Evolutionary conservation across 768 basidiomycete genomes (phyloP), one percentile per base, ranked within the genome.

Genomic region (Pleurotus eryngii): DNA sequence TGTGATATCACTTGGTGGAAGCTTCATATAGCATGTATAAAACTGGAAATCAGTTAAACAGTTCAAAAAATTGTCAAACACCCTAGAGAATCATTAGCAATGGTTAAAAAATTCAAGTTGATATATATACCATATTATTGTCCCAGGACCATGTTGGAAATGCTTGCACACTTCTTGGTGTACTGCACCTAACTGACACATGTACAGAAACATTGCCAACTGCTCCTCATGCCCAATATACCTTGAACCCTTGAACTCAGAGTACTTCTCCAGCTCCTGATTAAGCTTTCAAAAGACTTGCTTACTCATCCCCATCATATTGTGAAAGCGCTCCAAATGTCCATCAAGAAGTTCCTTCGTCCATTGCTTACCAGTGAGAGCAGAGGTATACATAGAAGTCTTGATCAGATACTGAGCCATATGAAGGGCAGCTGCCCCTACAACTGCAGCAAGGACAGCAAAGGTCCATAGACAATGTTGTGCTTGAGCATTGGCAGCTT

Each of bases 141-240:
- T 71, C 11, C 57, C 61, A 26, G 63, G 60, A 15, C 65, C 65
- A n/a, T 60, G 45, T 56, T 67, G 69, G 54, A 73, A 72, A 1
- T 63, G 56, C 43, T 74, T 67, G n/a, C 59, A 64, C 49, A 71
- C 56, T 55, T 70, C 65, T 2, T 64, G 46, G 51, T 63, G 62
- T 7, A 64, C 49, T 14, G 69, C 26, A 2, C 66, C 66, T n/a
- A 64, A 71, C 14, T 67, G 62, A 37, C 58, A 64, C 18, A 57
- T 60, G 57, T 71, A 68, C 15, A 71, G 49, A 47, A 71, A 70
- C 37, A 69, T 71, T 6, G 68, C 67, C 35, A 68, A 12, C 38
- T 67, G 63, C 57, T 71, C 68, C 39, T 70, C 63, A 5, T 8
- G 30, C 30, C 1, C 26, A 24, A 70, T 65, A 57, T 54, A 55